phyloP scores from a whole-genome alignment of 345 rosid species.

The Camelina hispida region DNA sequence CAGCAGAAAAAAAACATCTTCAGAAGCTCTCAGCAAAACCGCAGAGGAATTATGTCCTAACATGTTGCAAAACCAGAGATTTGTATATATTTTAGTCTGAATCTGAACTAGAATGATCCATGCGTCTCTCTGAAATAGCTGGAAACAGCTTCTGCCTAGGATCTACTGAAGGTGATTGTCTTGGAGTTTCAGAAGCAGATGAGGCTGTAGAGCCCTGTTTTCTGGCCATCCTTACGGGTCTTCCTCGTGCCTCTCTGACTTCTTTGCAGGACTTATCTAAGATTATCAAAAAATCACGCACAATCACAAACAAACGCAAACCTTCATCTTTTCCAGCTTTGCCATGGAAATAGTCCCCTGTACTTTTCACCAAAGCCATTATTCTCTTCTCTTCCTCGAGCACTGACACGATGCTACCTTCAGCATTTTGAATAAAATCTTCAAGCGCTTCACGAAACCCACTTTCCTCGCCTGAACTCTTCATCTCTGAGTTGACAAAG shows the following conservation, averaged over 20 bases:
- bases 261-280: constrained; percentile 86
- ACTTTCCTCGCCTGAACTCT: constrained; percentile 66
- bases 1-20: constrained; percentile 9
- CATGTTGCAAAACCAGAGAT: constrained; percentile 7
- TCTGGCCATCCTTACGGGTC: constrained; percentile 51
- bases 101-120: constrained; percentile 60
- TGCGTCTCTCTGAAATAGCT: constrained; percentile 67
- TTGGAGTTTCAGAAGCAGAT: constrained; percentile 53
- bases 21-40: constrained; percentile 30
- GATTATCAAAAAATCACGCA: constrained; percentile 83
- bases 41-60: constrained; percentile 29
- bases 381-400: constrained; percentile 88
- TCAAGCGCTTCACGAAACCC: constrained; percentile 73
- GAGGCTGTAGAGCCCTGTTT: constrained; percentile 60
- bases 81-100: constrained; percentile 55
- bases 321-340: constrained; percentile 94
- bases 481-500: constrained; percentile 79
- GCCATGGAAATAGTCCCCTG: constrained; percentile 98
- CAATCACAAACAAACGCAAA: constrained; percentile 71
- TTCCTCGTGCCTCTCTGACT: constrained; percentile 67
- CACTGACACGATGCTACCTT: constrained; percentile 61
- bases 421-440: constrained; percentile 83
- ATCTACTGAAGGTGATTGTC: constrained; percentile 51
- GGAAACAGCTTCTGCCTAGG: constrained; percentile 73
- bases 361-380: constrained; percentile 81